Conservation (phyloP, 805 yeast genomes). For the Suhomyces tanzawaensis region DNA sequence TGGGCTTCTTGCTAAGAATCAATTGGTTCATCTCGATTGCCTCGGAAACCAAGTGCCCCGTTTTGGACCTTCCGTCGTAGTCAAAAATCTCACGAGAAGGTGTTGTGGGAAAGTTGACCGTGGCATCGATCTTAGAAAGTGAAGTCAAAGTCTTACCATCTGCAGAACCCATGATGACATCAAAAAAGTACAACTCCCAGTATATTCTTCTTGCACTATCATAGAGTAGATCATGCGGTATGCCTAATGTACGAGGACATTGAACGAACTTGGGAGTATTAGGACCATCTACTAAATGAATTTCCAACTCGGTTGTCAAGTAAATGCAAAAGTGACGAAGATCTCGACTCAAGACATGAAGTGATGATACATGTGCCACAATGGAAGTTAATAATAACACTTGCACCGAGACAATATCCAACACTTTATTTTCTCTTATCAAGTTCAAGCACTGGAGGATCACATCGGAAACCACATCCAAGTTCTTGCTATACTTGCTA, state of each 20-base stretch:
- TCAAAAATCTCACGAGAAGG: slow-evolving; percentile 41
- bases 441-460: slow-evolving; percentile 17
- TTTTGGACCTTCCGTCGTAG: slow-evolving; percentile 45
- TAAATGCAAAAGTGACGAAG: slow-evolving; percentile 44
- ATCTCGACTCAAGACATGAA: slow-evolving; percentile 44
- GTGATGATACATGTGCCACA: slow-evolving; percentile 50
- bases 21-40: slow-evolving; percentile 48
- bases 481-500: slow-evolving; percentile 11
- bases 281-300: slow-evolving; percentile 37
- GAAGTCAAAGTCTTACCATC: slow-evolving; percentile 43
- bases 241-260: slow-evolving; percentile 14
- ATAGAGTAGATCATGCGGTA: slow-evolving; percentile 9
- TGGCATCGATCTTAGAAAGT: slow-evolving; percentile 33
- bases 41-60: slow-evolving; percentile 49
- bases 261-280: slow-evolving; percentile 6
- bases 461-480: slow-evolving; percentile 15
- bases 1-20: slow-evolving; percentile 40
- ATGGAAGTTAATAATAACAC: slow-evolving; percentile 39
- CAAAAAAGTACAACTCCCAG: slow-evolving; percentile 54
- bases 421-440: slow-evolving; percentile 11
- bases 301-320: slow-evolving; percentile 33
- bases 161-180: slow-evolving; percentile 53
- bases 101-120: slow-evolving; percentile 38
- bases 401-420: slow-evolving; percentile 46
- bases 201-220: slow-evolving; percentile 45